A percentile compares a stretch with the other conserved stretches of the same genome.
phyloP scores from a whole-genome alignment of 106 monocot genomes.

The Dactylorhiza incarnata region DNA sequence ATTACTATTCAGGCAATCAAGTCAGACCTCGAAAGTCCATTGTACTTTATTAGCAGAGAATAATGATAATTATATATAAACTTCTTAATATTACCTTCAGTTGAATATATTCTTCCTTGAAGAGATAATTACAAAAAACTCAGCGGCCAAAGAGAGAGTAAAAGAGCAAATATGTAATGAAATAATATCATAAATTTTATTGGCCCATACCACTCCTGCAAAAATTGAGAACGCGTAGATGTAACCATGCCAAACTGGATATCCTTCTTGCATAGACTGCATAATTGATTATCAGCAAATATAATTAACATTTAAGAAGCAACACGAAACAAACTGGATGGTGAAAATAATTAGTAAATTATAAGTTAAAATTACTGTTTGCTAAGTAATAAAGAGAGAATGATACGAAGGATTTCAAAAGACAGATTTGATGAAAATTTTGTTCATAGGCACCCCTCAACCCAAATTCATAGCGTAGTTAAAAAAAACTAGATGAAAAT shows the following conservation, averaged over 20 bases:
- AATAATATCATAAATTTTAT: constrained; percentile 8
- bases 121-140: background rate
- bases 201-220: constrained; percentile 82
- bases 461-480: background rate
- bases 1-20: constrained; percentile 5
- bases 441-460: background rate
- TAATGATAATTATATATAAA: background rate
- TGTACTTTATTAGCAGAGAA: background rate
- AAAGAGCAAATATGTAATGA: background rate
- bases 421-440: background rate
- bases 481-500: background rate
- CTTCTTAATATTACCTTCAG: background rate
- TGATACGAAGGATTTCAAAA: background rate
- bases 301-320: background rate
- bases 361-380: background rate
- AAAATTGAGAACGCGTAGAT: constrained; percentile 92
- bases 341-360: background rate
- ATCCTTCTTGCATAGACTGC: constrained; percentile 96
- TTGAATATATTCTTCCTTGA: background rate
- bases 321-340: background rate
- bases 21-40: background rate
- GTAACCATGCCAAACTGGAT: constrained; percentile 92
- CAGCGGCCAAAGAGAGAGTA: background rate
- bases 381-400: background rate
- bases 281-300: constrained; percentile 8